A percentile compares a stretch with the other conserved stretches of the same genome.
Evolutionary conservation across 1,139 yeast genomes (phyloP).

Genomic region (Saccharomycopsis hybrid): DNA sequence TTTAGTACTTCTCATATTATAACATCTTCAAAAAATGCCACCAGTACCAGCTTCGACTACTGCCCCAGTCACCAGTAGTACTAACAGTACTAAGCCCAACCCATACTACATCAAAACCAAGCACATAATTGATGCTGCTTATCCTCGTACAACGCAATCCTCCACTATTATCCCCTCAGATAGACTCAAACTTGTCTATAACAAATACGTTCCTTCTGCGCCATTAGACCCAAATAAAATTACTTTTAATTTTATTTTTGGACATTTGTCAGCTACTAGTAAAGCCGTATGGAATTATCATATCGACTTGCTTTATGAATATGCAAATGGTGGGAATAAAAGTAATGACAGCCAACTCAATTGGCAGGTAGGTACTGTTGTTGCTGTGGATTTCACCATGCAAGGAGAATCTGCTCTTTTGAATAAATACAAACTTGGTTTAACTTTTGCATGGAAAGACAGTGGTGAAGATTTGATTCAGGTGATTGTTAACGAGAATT

Average conservation of each 20-base stretch:
- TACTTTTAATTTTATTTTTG: background rate
- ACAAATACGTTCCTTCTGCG: background rate
- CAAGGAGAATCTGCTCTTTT: constrained; percentile 62
- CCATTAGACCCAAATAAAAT: background rate
- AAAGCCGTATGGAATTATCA: background rate
- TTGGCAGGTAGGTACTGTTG: constrained; percentile 35
- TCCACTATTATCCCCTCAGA: constrained; percentile 8
- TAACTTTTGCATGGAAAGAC: constrained; percentile 2
- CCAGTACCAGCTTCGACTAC: too few species aligned
- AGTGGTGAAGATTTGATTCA: background rate
- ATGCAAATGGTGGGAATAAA: background rate
- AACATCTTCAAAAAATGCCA: too few species aligned
- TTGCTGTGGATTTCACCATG: constrained; percentile 49
- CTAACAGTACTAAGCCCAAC: too few species aligned
- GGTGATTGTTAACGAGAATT: background rate
- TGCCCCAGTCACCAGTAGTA: too few species aligned
- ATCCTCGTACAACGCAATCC: background rate
- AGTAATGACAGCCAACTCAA: background rate
- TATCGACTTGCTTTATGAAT: background rate
- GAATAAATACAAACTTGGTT: constrained; percentile 48
- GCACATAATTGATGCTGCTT: background rate
- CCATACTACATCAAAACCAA: too few species aligned
- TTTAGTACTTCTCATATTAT: too few species aligned
- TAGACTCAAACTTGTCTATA: constrained; percentile 6
- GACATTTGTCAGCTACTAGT: background rate